A percentile compares a stretch with the other conserved stretches of the same genome.
phyloP scores from a whole-genome alignment of 2,329 filamentous ascomycete species.

The Monilinia laxa region DNA sequence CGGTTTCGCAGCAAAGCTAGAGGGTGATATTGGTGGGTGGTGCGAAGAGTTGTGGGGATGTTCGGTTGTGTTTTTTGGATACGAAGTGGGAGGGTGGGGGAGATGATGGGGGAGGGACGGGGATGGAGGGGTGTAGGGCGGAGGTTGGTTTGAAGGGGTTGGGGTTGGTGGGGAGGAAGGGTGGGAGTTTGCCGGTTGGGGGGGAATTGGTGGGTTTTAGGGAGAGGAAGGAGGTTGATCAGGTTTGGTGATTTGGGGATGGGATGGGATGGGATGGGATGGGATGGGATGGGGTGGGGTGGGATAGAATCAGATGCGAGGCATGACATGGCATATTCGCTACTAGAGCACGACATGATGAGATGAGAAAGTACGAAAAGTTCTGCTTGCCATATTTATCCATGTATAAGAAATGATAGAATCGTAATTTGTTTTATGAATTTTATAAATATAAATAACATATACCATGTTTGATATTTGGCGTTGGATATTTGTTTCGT shows the following conservation, averaged over 20 bases:
- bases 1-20: background rate
- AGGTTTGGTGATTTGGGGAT: background rate
- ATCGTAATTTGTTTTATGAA: too few species aligned
- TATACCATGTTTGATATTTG: too few species aligned
- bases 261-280: too few species aligned
- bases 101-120: background rate
- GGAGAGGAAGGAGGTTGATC: constrained; percentile 2
- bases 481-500: too few species aligned
- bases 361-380: too few species aligned
- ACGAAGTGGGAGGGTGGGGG: background rate
- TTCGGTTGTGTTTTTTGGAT: background rate
- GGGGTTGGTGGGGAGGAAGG: background rate
- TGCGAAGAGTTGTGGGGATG: constrained; percentile 10
- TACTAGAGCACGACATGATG: too few species aligned
- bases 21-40: background rate
- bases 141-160: background rate
- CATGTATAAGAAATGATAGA: too few species aligned
- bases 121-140: background rate
- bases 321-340: background rate
- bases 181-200: background rate
- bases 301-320: too few species aligned
- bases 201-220: background rate
- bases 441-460: too few species aligned
- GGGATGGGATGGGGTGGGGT: background rate
- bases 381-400: too few species aligned